Percentiles rank a stretch among this genome's conserved stretches.
These are phyloP conservation scores for Aspergillus brasiliensis DNA, from an alignment of 2,329 filamentous ascomycete species.

Conservation along the genomic window DNA sequence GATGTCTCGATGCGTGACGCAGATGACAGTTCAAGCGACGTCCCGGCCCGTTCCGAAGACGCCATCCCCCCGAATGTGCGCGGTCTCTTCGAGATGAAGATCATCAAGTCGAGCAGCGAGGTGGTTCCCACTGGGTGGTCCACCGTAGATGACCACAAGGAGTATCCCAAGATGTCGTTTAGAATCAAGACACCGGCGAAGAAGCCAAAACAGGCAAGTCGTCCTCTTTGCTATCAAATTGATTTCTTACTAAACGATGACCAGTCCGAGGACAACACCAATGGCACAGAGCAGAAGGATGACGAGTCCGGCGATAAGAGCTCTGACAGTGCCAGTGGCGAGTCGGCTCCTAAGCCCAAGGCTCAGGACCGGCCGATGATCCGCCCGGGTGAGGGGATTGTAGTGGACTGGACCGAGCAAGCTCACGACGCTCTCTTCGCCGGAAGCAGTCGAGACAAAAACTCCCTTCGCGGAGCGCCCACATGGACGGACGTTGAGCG, in stretches of 20 bases:
- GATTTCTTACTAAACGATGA: not conserved
- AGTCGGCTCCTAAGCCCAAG: constrained; percentile 24
- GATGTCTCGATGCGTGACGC: constrained; percentile 82
- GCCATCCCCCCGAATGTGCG: constrained; percentile 67
- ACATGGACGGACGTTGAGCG: constrained; percentile 59
- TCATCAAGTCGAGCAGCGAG: constrained; percentile 58
- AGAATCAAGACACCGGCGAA: constrained; percentile 39
- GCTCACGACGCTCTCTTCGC: constrained; percentile 72
- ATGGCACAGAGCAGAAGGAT: constrained; percentile 25
- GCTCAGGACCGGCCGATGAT: constrained; percentile 63
- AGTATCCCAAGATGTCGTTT: constrained; percentile 58
- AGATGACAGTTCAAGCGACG: constrained; percentile 33
- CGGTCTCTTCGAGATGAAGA: constrained; percentile 76
- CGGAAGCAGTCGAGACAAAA: constrained; percentile 43
- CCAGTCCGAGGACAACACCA: constrained; percentile 16
- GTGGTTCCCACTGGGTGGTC: constrained; percentile 72
- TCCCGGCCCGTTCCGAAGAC: constrained; percentile 42
- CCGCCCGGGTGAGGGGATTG: constrained; percentile 77
- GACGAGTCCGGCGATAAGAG: constrained; percentile 14
- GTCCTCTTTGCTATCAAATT: not conserved
- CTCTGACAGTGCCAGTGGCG: constrained; percentile 22
- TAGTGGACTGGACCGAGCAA: constrained; percentile 80
- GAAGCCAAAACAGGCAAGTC: constrained; percentile 21
- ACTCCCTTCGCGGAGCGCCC: constrained; percentile 60
- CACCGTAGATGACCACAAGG: constrained; percentile 59